Base-by-base conservation (phyloP, 2,329 filamentous ascomycete species). In the Sclerotinia minor region DNA sequence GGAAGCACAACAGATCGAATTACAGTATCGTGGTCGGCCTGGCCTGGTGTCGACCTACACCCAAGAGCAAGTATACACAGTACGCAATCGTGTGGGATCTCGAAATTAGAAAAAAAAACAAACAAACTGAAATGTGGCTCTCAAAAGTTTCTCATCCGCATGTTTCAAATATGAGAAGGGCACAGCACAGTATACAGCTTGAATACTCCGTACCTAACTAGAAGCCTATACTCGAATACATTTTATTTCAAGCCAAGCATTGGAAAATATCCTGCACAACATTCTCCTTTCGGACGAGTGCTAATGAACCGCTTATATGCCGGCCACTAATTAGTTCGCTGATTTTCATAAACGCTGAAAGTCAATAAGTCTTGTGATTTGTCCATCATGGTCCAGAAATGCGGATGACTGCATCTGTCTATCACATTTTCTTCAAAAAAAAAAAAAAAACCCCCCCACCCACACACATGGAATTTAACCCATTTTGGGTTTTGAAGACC, bases 321-420 rank as follows among this genome's bases (percentile, higher is more conserved):
- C 29, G 45, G 24, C 59, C 59, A 61, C 59, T 15, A 38, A 59
- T 38, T 66, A 32, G 24, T 49, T 38, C 49, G 24, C 53, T 60
- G 32, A 41, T 60, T 60, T 44, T 60, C 13, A 66, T 52, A 50
- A 60, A 66, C 64, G 41, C 64, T 66, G 44, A 60, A 60, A 41
- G 21, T 41, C 19, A 21, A 50, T 17, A 52, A 66, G 64, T 60
- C 64, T 67, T 67, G 24, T 67, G 57, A 67, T 67, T 67, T 45
- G 57, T 63, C 45, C 32, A 64, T n/a, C 17, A 44, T 41, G 26
- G 38, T 64, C 61, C 57, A 63, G 32, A 60, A 67, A 63, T 63
- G 65, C 58, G 55, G 45, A 63, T 67, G 65, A 67, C 65, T 67
- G 65, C 65, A 63, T 60, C 65, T 67, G 47, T 67, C 58, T 67